These are phyloP conservation scores for Pyrenophora seminiperda DNA, from an alignment of 2,329 filamentous ascomycete genomes.

Conservation along the genomic window DNA sequence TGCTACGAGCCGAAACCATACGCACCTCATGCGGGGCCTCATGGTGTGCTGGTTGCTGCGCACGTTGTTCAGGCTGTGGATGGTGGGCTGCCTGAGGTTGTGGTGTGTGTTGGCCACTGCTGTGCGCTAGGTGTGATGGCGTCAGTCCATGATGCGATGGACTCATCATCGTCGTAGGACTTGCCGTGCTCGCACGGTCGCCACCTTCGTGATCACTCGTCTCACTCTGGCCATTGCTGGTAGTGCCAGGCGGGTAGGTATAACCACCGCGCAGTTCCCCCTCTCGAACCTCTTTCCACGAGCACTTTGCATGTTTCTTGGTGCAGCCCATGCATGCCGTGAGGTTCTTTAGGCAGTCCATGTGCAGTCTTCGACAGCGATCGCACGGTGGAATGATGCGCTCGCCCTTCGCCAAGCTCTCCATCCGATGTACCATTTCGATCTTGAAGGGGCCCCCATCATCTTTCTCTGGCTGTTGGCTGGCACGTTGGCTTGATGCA, in stretches of 20 bases:
- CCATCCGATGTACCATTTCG: conserved; percentile 75
- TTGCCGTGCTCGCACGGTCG: conserved; percentile 39
- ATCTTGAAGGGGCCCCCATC: conserved; percentile 64
- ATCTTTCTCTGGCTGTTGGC: conserved; percentile 55
- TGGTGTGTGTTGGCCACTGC: conserved; percentile 19
- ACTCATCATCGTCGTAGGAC: conserved; percentile 35
- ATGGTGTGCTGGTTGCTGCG: conserved; percentile 10
- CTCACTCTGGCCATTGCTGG: conserved; percentile 40
- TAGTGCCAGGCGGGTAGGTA: conserved; percentile 27
- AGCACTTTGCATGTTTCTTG: conserved; percentile 87
- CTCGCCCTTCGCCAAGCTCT: conserved; percentile 74
- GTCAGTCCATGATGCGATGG: conserved; percentile 32
- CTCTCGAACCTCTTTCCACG: conserved; percentile 80
- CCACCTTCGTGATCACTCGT: conserved; percentile 37
- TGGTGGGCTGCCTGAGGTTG: conserved; percentile 21
- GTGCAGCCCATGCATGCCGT: conserved; percentile 88
- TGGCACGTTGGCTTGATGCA: conserved; percentile 48
- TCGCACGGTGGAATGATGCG: conserved; percentile 83
- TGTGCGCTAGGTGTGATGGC: conserved; percentile 23
- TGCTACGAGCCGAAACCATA: conserved; percentile 22
- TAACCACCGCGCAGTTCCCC: conserved; percentile 62
- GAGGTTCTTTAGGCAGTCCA: conserved; percentile 82
- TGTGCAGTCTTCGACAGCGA: conserved; percentile 76
- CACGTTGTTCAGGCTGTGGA: conserved; percentile 2
- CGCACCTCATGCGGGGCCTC: conserved; percentile 25